These are phyloP conservation scores for Solanum tacnaense DNA, from an alignment of 257 asterid species.

Conservation along the genomic window DNA sequence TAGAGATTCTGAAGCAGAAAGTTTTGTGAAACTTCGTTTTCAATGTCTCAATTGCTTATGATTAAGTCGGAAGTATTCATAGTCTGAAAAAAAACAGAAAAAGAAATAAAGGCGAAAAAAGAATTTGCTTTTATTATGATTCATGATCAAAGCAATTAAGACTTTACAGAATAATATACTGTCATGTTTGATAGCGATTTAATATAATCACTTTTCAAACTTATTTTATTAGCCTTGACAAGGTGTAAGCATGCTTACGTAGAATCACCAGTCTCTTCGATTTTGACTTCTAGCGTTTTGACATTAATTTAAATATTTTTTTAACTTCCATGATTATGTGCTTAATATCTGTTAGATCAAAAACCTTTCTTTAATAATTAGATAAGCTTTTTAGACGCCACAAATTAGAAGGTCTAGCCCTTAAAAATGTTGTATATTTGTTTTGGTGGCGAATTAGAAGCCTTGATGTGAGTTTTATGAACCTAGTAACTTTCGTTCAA, in stretches of 20 bases:
- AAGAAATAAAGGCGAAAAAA: background rate
- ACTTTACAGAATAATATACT: background rate
- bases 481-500: background rate
- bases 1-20: background rate
- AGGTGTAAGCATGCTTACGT: background rate
- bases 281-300: background rate
- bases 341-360: background rate
- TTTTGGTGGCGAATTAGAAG: background rate
- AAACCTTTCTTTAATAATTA: background rate
- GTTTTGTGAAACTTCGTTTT: background rate
- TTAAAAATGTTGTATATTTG: accelerated
- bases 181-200: background rate
- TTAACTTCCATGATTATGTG: background rate
- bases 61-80: background rate
- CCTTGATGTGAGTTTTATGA: background rate
- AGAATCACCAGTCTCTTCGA: background rate
- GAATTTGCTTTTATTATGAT: background rate
- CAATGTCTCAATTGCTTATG: background rate
- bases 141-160: background rate
- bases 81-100: too few relatives aligned
- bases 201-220: background rate
- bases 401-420: background rate
- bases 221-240: background rate
- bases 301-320: background rate
- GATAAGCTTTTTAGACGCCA: background rate